Percentiles rank a stretch among this genome's conserved stretches.
Conservation (phyloP, 352 stramenopile genomes). For the Phytophthora constricta region DNA sequence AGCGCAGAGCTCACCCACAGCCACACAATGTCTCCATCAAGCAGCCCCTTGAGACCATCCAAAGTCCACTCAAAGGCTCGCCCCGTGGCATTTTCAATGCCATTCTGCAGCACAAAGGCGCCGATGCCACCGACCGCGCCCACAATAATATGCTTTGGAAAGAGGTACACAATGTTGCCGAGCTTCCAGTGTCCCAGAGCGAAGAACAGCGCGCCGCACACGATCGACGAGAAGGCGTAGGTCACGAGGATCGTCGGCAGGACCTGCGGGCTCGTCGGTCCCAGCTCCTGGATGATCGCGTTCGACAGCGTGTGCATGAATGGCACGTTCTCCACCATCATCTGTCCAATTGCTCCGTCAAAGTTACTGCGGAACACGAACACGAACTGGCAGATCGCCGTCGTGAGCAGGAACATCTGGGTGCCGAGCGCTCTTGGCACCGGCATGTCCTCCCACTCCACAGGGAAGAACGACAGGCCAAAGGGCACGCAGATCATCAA, state of each 20-base stretch:
- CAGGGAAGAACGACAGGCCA: slow-evolving; percentile 84
- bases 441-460: slow-evolving; percentile 78
- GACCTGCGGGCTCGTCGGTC: slow-evolving; percentile 66
- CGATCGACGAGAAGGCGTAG: slow-evolving; percentile 89
- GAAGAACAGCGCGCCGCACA: slow-evolving; percentile 92
- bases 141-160: slow-evolving; percentile 95
- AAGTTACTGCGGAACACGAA: slow-evolving; percentile 82
- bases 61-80: slow-evolving; percentile 66
- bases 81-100: slow-evolving; percentile 87
- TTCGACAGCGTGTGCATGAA: slow-evolving; percentile 94
- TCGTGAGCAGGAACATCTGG: slow-evolving; percentile 86
- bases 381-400: slow-evolving; percentile 83
- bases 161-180: slow-evolving; percentile 93
- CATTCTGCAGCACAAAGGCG: slow-evolving; percentile 86
- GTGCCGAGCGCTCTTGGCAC: slow-evolving; percentile 80
- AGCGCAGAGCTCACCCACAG: slow-evolving; percentile 73
- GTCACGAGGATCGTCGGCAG: slow-evolving; percentile 93
- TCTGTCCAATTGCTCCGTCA: slow-evolving; percentile 77
- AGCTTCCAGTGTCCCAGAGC: slow-evolving; percentile 89
- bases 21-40: slow-evolving; percentile 59
- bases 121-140: slow-evolving; percentile 95
- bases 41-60: slow-evolving; percentile 55
- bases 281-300: slow-evolving; percentile 86
- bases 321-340: slow-evolving; percentile 97
- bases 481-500: slow-evolving; percentile 91